Conservation (phyloP, 2,329 filamentous ascomycete species). For the Penicillium concentricum region DNA sequence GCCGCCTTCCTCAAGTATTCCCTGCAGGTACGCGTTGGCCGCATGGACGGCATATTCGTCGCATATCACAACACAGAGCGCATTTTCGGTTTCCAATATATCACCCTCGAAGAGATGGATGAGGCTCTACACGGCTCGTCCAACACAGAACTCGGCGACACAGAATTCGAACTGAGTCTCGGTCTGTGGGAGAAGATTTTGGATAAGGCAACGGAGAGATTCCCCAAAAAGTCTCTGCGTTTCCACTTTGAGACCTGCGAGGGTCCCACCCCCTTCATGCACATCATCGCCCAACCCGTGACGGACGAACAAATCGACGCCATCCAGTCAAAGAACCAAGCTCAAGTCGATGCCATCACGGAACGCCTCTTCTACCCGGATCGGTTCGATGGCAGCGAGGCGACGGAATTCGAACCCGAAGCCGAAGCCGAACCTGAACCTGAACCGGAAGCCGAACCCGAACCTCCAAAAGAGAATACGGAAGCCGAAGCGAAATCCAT, state of each 20-base stretch:
- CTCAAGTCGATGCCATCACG: constrained; percentile 68
- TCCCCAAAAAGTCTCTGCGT: constrained; percentile 71
- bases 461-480: neutral
- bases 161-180: constrained; percentile 82
- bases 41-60: constrained; percentile 98
- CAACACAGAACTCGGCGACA: constrained; percentile 68
- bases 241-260: constrained; percentile 78
- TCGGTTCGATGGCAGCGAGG: constrained; percentile 7
- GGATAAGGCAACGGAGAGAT: constrained; percentile 70
- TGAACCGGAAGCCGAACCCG: neutral
- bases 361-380: constrained; percentile 42
- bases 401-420: constrained; percentile 17
- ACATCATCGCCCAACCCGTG: constrained; percentile 87
- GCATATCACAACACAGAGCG: constrained; percentile 93
- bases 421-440: constrained; percentile 1
- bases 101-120: constrained; percentile 85
- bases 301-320: constrained; percentile 66
- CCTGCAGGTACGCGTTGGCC: constrained; percentile 90
- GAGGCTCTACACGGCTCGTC: constrained; percentile 76
- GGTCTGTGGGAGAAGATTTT: constrained; percentile 75
- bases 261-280: constrained; percentile 65
- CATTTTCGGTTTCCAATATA: constrained; percentile 97
- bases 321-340: constrained; percentile 69
- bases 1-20: constrained; percentile 96
- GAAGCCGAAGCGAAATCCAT: too few species aligned